These are phyloP conservation scores for Neopestalotiopsis rosae DNA, from an alignment of 2,329 filamentous ascomycete species.

Conservation along the genomic window DNA sequence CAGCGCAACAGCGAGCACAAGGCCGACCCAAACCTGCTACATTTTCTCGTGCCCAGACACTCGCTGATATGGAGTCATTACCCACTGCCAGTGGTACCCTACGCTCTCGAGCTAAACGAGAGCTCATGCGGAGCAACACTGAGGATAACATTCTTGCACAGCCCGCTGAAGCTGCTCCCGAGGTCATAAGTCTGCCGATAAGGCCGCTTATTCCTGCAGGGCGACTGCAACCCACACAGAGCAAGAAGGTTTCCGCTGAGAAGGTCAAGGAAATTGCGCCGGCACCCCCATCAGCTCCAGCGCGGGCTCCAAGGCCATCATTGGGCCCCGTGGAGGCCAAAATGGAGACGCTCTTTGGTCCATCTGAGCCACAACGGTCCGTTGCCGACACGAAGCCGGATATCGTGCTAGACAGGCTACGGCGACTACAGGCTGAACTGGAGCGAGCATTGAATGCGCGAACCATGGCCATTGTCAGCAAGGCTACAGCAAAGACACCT, in stretches of 20 bases:
- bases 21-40: constrained; percentile 45
- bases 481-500: constrained; percentile 50
- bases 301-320: neutral
- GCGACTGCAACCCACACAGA: constrained; percentile 14
- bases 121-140: constrained; percentile 32
- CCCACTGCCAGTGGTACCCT: constrained; percentile 35
- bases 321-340: neutral
- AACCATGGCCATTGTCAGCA: constrained; percentile 64
- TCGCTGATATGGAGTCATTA: constrained; percentile 35
- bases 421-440: constrained; percentile 62
- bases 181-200: constrained; percentile 21
- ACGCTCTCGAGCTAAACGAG: constrained; percentile 34
- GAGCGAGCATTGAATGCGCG: constrained; percentile 68
- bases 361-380: constrained; percentile 54
- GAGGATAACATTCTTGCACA: constrained; percentile 29
- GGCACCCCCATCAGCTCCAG: constrained; percentile 16
- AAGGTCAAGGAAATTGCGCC: constrained; percentile 20
- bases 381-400: constrained; percentile 63
- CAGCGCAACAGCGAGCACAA: constrained; percentile 68
- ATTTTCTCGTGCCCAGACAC: constrained; percentile 36
- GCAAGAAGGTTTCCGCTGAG: constrained; percentile 11
- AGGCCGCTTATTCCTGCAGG: constrained; percentile 23
- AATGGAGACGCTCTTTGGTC: constrained; percentile 56
- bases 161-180: constrained; percentile 22
- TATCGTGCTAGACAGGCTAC: constrained; percentile 59